These are phyloP conservation scores for Giardia muris DNA, from an alignment of 208 protist genomes.

Conservation along the genomic window DNA sequence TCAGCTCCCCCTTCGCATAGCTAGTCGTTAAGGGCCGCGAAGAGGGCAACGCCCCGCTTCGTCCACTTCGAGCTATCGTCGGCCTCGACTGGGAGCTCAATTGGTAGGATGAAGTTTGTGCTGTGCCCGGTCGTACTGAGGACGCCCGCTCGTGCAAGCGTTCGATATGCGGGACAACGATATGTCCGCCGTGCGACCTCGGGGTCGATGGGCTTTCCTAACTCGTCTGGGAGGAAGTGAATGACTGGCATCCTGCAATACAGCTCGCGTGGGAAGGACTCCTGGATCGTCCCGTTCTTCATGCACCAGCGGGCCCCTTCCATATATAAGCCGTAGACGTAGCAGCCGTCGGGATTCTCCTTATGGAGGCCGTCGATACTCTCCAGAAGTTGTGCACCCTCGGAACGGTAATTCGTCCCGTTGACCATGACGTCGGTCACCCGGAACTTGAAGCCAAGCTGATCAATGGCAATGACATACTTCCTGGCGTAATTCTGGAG, in stretches of 20 bases:
- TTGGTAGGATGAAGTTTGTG: constrained; percentile 80
- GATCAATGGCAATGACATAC: constrained; percentile 48
- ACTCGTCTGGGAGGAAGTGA: constrained; percentile 62
- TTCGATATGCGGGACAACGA: constrained; percentile 77
- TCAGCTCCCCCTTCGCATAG: neutral
- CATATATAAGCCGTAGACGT: constrained; percentile 76
- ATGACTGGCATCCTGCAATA: constrained; percentile 69
- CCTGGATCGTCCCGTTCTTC: constrained; percentile 36
- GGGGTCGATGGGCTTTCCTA: neutral
- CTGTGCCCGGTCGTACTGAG: constrained; percentile 84
- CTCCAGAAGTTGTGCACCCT: neutral
- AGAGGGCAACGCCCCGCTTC: constrained; percentile 53
- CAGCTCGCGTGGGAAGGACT: constrained; percentile 70
- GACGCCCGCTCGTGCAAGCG: constrained; percentile 61
- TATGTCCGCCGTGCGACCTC: constrained; percentile 49
- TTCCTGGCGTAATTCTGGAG: constrained; percentile 73
- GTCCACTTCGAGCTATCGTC: constrained; percentile 57
- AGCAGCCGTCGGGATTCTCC: constrained; percentile 56
- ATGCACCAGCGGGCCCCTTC: constrained; percentile 59
- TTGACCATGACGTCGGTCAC: constrained; percentile 46
- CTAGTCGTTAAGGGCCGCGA: constrained; percentile 45
- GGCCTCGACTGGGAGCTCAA: constrained; percentile 53
- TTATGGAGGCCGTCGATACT: neutral
- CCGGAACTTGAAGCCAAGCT: constrained; percentile 63
- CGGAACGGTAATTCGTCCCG: neutral